Evolutionary conservation across 768 basidiomycete species (phyloP), one percentile per base, ranked within the genome.

Genomic region (Gyrodon lividus): DNA sequence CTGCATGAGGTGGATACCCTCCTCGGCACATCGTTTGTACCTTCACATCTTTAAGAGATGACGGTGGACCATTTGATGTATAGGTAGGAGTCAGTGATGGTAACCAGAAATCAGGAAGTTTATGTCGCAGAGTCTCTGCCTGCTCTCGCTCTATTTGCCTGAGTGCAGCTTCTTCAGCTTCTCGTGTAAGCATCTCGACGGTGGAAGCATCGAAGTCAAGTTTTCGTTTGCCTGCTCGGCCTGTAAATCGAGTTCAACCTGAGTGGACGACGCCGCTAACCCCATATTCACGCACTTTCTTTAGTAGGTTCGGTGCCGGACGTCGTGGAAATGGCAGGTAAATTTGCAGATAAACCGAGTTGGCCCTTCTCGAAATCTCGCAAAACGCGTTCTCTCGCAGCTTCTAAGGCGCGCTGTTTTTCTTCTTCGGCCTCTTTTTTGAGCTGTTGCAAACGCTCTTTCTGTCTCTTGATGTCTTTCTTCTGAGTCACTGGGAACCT

Each of bases 71-170:
- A 43, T 64, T 75, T 28, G 87, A 75, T 20, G 80, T 72, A 69
- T 89, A 82, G 40, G 80, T 95, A 0, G 95, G 95, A 0, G 95
- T 94, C 22, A 98, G 72, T 0, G 90, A 93, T 2, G 94, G 94
- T 34, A 99, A 76, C 97, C 97, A 99, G 67, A 97, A 99, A 61
- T 97, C 94, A 2, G 97, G 94, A 3, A 98, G 79, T 68, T 98
- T 97, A 53, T 83, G 80, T 52, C 87, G 89, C 50, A 96, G 72
- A 3, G 87, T 80, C 55, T 93, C 92, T 0, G 87, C 86, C 58
- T 91, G 89, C 66, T 97, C 93, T 30, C 78, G 77, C 63, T 93
- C 90, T 42, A 98, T 92, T 60, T 86, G 74, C 28, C 78, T 77
- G 43, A 95, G 72, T 0, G 97, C 97, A 17, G 84, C 86, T 52